Conservation (phyloP, 139 green algal genomes). For the Coccomyxa sp. region DNA sequence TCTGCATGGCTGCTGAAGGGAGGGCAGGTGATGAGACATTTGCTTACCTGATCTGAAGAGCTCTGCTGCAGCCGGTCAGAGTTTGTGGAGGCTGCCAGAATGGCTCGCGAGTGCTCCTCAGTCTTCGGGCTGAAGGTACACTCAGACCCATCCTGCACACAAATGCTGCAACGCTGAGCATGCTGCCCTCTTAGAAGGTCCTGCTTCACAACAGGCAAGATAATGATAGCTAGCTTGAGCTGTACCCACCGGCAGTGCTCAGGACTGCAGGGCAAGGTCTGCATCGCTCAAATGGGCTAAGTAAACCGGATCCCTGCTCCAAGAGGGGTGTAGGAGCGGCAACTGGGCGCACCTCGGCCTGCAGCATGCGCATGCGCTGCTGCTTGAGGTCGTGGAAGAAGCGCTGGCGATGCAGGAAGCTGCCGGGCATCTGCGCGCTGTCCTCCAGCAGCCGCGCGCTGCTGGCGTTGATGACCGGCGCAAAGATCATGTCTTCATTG, state of each 20-base stretch:
- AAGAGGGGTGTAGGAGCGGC: neutral
- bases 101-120: slow-evolving; percentile 20
- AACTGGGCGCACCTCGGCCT: slow-evolving; percentile 6
- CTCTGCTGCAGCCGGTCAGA: slow-evolving; percentile 5
- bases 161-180: neutral
- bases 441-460: slow-evolving; percentile 41
- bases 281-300: neutral
- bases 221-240: neutral
- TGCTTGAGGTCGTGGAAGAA: slow-evolving; percentile 17
- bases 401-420: slow-evolving; percentile 34
- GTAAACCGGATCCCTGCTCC: neutral
- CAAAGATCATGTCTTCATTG: slow-evolving; percentile 26
- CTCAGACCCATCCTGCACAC: slow-evolving; percentile 4
- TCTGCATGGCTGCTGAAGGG: neutral
- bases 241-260: neutral
- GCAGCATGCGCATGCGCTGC: slow-evolving; percentile 4
- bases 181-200: neutral
- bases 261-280: neutral
- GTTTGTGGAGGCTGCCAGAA: slow-evolving; percentile 11
- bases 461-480: slow-evolving; percentile 25
- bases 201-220: neutral
- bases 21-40: neutral
- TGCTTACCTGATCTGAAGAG: slow-evolving; percentile 7
- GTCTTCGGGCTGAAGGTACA: slow-evolving; percentile 37
- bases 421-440: slow-evolving; percentile 22